Evolutionary conservation across 441 rosid genomes (phyloP).

Genomic region (Metrosideros polymorpha): DNA sequence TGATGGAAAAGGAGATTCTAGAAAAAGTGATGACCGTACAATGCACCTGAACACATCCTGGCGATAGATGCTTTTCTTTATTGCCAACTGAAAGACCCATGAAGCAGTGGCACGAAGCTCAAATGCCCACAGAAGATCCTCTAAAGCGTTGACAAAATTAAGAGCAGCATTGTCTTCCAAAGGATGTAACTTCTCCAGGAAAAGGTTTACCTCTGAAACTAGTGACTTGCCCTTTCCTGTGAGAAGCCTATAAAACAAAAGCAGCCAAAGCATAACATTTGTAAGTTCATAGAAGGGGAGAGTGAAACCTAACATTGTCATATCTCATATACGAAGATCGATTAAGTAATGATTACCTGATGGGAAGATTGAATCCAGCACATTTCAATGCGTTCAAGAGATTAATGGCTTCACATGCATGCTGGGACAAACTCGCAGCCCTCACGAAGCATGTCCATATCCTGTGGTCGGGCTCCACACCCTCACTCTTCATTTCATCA

Average conservation of each 20-base stretch:
- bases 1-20: background rate
- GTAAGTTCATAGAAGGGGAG: background rate
- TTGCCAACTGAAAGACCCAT: constrained; percentile 79
- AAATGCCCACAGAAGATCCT: constrained; percentile 90
- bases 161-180: constrained; percentile 81
- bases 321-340: background rate
- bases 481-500: constrained; percentile 63
- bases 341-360: constrained; percentile 34
- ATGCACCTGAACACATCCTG: constrained; percentile 73
- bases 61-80: constrained; percentile 64
- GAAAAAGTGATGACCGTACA: background rate
- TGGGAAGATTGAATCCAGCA: constrained; percentile 78
- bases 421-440: constrained; percentile 70
- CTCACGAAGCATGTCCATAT: constrained; percentile 95
- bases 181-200: constrained; percentile 57
- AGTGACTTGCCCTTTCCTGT: constrained; percentile 46
- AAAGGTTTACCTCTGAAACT: constrained; percentile 56
- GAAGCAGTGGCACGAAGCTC: constrained; percentile 90
- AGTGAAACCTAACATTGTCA: background rate
- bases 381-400: constrained; percentile 63
- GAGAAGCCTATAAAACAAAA: constrained; percentile 48
- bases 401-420: constrained; percentile 41
- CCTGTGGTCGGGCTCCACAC: constrained; percentile 78
- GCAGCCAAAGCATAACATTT: constrained; percentile 2
- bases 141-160: constrained; percentile 82